Evolutionary conservation across 2,329 filamentous ascomycete species (phyloP).

Genomic region (Aureobasidium sp.): DNA sequence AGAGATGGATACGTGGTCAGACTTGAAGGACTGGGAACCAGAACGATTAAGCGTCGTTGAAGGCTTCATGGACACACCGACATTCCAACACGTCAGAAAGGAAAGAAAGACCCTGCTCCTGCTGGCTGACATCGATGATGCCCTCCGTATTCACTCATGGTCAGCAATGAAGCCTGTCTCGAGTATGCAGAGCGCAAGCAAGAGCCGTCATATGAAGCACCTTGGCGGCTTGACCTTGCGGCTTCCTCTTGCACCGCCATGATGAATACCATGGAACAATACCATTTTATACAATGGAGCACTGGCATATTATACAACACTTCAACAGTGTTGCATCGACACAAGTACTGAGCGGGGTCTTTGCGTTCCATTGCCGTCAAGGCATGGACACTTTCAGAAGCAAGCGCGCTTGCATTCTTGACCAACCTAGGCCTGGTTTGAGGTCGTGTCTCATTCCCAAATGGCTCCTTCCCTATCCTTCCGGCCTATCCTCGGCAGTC

Average conservation of each 20-base stretch:
- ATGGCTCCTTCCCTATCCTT: not conserved
- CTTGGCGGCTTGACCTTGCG: not conserved
- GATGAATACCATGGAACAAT: slow-evolving; percentile 7
- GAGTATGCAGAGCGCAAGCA: not conserved
- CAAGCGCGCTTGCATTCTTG: slow-evolving; percentile 5
- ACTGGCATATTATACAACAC: not conserved
- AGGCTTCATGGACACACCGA: not conserved
- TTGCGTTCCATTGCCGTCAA: not conserved
- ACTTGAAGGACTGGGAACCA: not conserved
- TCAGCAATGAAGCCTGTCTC: not conserved
- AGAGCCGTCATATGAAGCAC: slow-evolving; percentile 5
- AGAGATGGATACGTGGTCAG: not conserved
- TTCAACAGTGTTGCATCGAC: slow-evolving; percentile 14
- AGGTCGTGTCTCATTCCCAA: slow-evolving; percentile 6
- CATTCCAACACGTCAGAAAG: not conserved
- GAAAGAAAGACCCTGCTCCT: not conserved
- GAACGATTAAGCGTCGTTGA: not conserved
- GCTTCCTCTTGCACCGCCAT: not conserved
- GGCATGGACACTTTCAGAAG: slow-evolving; percentile 5
- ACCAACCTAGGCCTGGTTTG: not conserved
- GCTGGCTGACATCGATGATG: slow-evolving; percentile 1
- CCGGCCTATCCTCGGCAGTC: not conserved
- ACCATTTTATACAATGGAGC: not conserved
- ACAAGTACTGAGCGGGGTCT: not conserved
- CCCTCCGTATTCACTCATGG: not conserved